Evolutionary conservation across 2,329 filamentous ascomycete genomes (phyloP).

Genomic region (Trichoderma oligosporum): DNA sequence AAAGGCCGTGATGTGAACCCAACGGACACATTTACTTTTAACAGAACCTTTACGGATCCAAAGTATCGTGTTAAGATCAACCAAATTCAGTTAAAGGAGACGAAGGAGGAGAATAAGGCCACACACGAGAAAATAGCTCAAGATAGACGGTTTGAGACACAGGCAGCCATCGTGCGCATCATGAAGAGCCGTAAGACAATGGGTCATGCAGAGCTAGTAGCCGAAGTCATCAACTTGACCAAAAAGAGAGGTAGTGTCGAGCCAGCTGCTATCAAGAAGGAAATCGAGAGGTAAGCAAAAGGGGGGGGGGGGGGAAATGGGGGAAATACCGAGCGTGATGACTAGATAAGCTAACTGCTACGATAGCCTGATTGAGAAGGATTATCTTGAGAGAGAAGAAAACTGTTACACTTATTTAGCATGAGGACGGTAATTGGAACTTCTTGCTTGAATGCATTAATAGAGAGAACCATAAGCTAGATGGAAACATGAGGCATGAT

Average conservation of each 20-base stretch:
- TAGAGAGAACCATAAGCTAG: not conserved
- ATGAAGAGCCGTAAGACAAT: constrained; percentile 94
- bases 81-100: constrained; percentile 96
- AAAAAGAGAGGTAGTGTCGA: constrained; percentile 82
- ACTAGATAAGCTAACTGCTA: constrained; percentile 7
- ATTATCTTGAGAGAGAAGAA: constrained; percentile 81
- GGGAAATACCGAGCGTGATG: too few species aligned
- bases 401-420: constrained; percentile 68
- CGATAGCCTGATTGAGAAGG: constrained; percentile 81
- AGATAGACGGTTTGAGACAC: constrained; percentile 92
- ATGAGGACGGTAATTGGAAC: constrained; percentile 33
- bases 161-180: constrained; percentile 93
- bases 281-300: constrained; percentile 79
- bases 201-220: constrained; percentile 79
- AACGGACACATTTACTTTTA: constrained; percentile 82
- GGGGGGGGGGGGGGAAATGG: too few species aligned
- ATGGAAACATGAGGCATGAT: not conserved
- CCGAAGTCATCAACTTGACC: constrained; percentile 88
- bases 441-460: not conserved
- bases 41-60: constrained; percentile 69
- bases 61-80: constrained; percentile 97
- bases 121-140: constrained; percentile 86
- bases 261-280: constrained; percentile 85
- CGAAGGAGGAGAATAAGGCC: constrained; percentile 87
- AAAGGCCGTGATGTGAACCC: constrained; percentile 74